Conservation (phyloP, 2,329 filamentous ascomycete species). For the Waltergamsia citrina region DNA sequence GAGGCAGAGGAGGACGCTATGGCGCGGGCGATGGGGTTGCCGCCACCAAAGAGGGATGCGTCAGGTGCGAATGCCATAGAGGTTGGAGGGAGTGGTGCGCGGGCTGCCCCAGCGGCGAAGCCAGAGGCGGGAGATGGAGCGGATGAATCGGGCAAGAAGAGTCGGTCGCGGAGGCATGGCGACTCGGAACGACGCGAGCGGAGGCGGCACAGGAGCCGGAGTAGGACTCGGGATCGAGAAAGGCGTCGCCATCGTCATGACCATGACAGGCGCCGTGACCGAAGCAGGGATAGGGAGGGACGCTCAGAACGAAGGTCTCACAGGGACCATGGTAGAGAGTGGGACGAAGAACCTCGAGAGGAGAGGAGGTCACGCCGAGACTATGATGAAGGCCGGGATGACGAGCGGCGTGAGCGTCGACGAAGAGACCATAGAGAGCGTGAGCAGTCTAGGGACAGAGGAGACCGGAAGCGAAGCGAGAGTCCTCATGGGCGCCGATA, state of each 20-base stretch:
- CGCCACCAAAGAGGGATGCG: conserved; percentile 50
- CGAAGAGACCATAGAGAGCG: conserved; percentile 9
- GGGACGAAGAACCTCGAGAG: too few relatives aligned
- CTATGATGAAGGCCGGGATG: conserved; percentile 1
- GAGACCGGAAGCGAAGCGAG: too few relatives aligned
- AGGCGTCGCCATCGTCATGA: conserved; percentile 16
- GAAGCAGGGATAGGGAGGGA: conserved; percentile 17
- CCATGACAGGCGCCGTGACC: conserved; percentile 20
- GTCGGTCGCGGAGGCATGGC: conserved; percentile 19
- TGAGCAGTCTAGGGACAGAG: conserved; percentile 3
- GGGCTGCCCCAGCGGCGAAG: conserved; percentile 8
- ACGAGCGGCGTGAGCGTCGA: background rate
- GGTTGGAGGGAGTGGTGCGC: conserved; percentile 26
- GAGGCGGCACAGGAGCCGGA: conserved; percentile 24
- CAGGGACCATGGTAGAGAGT: conserved; percentile 9
- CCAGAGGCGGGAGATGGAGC: conserved; percentile 11
- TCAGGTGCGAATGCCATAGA: conserved; percentile 62
- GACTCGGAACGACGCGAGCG: conserved; percentile 15
- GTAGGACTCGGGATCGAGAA: conserved; percentile 18
- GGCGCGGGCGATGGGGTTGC: conserved; percentile 71
- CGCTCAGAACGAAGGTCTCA: conserved; percentile 7
- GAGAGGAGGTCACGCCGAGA: conserved; percentile 6
- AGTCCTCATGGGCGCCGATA: background rate
- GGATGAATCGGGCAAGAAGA: conserved; percentile 14
- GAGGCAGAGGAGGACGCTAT: conserved; percentile 91